Evolutionary conservation across 768 basidiomycete genomes (phyloP), one percentile per base, ranked within the genome.

Genomic region (Lyophyllum atratum): DNA sequence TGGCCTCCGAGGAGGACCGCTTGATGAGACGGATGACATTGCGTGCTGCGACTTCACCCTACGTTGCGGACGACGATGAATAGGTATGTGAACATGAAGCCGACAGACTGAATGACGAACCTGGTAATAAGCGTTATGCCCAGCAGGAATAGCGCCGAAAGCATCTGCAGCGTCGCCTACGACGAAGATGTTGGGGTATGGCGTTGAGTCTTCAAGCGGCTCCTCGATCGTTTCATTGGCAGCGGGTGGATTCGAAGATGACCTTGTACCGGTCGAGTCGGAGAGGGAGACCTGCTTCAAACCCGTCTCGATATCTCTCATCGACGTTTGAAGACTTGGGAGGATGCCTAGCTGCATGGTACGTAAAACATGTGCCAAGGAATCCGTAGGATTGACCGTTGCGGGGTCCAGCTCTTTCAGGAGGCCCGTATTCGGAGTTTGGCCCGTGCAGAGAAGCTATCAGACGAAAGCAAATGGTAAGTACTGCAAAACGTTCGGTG

Each of bases 101-200:
- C 11, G 34, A 37, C 8, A 14, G 34, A 15, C 45, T 26, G 11
- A 22, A 21, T 11, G 25, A 15, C 4, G 17, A 28, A 75, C 78
- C 72, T 85, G 84, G 34, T 71, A 74, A 62, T 81, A 80, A 1
- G 84, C 82, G 29, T 73, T 84, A 58, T 85, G 81, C 0, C 84
- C 86, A 12, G 86, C 85, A 22, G 82, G 77, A 22, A 82, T 78
- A 0, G 85, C 86, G 6, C 85, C 85, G 56, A 85, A 86, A 4
- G 84, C 84, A 65, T 87, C 84, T 0, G 85, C 85, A 0, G 80
- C 77, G 52, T 88, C 86, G 8, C 86, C 86, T 6, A 86, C 68
- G 9, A 79, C 85, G 62, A 87, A 89, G 12, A 88, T 76, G 56
- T 85, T 73, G 0, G 79, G 76, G 62, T 84, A 82, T 0, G 77